Percentiles rank a stretch among this genome's conserved stretches.
Conservation (phyloP, 192 early-diverging fungal species). For the Coemansia sp. region DNA sequence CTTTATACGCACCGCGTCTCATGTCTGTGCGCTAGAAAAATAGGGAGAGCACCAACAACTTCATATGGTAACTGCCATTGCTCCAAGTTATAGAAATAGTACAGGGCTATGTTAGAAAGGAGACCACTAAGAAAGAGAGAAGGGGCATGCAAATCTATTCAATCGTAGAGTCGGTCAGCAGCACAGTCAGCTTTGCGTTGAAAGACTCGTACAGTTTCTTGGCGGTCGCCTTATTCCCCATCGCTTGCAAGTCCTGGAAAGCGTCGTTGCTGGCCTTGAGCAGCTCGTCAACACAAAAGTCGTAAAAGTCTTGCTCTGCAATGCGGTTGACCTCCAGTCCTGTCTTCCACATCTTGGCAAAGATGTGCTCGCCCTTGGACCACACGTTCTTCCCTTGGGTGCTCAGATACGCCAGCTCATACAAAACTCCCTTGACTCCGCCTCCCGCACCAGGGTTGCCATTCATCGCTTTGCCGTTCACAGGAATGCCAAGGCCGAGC, state of each 20-base stretch:
- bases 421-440: constrained; percentile 38
- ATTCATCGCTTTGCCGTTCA: neutral
- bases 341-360: constrained; percentile 38
- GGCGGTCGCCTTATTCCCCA: constrained; percentile 45
- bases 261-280: constrained; percentile 52
- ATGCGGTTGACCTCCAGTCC: constrained; percentile 52
- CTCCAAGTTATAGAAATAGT: neutral
- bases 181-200: constrained; percentile 37
- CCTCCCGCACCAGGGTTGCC: neutral
- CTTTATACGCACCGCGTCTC: neutral
- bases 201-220: constrained; percentile 50
- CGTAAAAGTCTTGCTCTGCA: constrained; percentile 55
- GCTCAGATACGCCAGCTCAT: constrained; percentile 52
- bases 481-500: constrained; percentile 16
- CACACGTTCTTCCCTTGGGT: constrained; percentile 48
- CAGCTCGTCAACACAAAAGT: constrained; percentile 54
- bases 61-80: neutral
- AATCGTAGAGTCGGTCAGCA: constrained; percentile 27
- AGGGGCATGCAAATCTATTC: neutral
- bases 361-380: constrained; percentile 44
- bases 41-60: neutral
- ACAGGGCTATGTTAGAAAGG: neutral
- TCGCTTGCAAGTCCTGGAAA: constrained; percentile 45
- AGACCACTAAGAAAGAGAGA: neutral
- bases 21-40: neutral